Evolutionary conservation across 148 eudicot genomes (phyloP).

Genomic region (Cornus controversa): DNA sequence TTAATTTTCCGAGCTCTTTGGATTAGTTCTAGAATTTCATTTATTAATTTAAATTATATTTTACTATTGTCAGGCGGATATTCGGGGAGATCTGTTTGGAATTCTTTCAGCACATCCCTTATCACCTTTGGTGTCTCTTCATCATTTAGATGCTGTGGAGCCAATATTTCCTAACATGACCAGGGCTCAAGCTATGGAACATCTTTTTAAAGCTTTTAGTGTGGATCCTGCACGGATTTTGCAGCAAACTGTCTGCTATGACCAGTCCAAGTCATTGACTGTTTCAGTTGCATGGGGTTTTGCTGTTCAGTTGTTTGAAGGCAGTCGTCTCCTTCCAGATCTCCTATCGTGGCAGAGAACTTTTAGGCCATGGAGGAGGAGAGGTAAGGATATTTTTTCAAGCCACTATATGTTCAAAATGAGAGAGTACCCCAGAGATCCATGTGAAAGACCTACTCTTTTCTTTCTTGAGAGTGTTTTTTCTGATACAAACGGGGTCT

Average conservation of each 20-base stretch:
- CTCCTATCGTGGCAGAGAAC: constrained; percentile 50
- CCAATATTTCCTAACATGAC: constrained; percentile 48
- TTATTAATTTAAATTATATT: constrained; percentile 2
- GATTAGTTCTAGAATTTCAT: not conserved
- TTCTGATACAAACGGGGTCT: constrained; percentile 30
- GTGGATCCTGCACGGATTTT: constrained; percentile 41
- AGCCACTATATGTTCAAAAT: constrained; percentile 49
- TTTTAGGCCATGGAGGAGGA: constrained; percentile 79
- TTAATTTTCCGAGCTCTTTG: not conserved
- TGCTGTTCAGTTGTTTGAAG: constrained; percentile 69
- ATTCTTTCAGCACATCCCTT: constrained; percentile 70
- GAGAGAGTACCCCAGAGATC: constrained; percentile 46
- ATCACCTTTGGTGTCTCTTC: constrained; percentile 46
- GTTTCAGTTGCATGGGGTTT: constrained; percentile 66
- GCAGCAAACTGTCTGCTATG: constrained; percentile 54
- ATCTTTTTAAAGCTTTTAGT: constrained; percentile 42
- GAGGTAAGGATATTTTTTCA: constrained; percentile 34
- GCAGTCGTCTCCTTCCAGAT: constrained; percentile 61
- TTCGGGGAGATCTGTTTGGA: constrained; percentile 71
- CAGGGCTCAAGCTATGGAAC: constrained; percentile 31
- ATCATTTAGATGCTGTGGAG: constrained; percentile 42
- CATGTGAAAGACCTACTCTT: constrained; percentile 58
- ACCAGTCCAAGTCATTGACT: constrained; percentile 31
- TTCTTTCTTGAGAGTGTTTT: constrained; percentile 58
- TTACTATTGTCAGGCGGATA: constrained; percentile 55